Evolutionary conservation across 176 grass and related monocot species (phyloP).

Genomic region (Carex kokanica): DNA sequence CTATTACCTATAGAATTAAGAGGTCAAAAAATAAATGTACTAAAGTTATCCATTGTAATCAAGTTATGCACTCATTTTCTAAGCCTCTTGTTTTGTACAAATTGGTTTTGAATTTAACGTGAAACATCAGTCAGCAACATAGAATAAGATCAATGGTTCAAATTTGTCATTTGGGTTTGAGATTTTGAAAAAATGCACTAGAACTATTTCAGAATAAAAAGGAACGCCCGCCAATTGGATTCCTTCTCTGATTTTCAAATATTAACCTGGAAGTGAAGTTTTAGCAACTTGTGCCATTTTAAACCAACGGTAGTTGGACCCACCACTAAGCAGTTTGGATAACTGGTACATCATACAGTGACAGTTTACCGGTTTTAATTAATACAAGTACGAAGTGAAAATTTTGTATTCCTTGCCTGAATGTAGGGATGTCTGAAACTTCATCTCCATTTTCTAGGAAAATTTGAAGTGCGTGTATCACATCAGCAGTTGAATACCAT

Average conservation of each 20-base stretch:
- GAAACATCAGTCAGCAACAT: not conserved
- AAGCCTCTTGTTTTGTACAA: not conserved
- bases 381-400: not conserved
- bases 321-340: not conserved
- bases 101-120: not conserved
- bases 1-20: not conserved
- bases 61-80: not conserved
- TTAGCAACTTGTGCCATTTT: not conserved
- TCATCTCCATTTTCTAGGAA: conserved; percentile 74
- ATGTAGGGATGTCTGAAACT: conserved; percentile 55
- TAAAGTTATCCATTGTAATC: not conserved
- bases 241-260: not conserved
- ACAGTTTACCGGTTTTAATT: too few relatives aligned
- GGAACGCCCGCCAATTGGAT: not conserved
- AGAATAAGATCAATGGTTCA: not conserved
- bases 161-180: not conserved
- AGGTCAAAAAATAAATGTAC: not conserved
- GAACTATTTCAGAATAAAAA: not conserved
- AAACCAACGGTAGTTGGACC: not conserved
- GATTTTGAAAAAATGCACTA: not conserved
- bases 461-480: conserved; percentile 56
- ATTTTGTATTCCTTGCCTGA: conserved; percentile 45
- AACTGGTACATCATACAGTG: not conserved
- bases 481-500: conserved; percentile 62
- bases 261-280: not conserved